Conservation (phyloP, 108 stramenopile genomes). For the Nitzschia sp. region DNA sequence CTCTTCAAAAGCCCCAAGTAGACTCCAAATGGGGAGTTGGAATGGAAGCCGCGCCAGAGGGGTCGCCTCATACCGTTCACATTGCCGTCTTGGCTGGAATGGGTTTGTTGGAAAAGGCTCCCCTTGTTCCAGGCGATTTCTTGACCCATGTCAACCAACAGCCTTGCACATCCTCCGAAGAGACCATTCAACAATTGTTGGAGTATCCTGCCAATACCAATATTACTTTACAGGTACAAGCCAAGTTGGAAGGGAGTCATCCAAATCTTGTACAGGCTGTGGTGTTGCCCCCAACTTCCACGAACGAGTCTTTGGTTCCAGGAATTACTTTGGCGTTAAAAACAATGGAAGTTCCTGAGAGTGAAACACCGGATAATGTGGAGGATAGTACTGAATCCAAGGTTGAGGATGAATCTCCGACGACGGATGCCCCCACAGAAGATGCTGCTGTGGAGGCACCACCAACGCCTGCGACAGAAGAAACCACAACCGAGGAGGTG, state of each 20-base stretch:
- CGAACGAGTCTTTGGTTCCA: conserved; percentile 14
- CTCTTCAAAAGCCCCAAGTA: conserved; percentile 24
- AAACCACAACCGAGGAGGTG: not conserved
- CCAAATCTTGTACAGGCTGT: conserved; percentile 29
- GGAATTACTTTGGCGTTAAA: not conserved
- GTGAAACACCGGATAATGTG: not conserved
- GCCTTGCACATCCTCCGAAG: conserved; percentile 12
- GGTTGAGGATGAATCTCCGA: not conserved
- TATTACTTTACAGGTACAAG: conserved; percentile 24
- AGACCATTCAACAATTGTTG: conserved; percentile 24
- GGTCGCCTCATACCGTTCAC: conserved; percentile 3
- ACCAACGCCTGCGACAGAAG: not conserved
- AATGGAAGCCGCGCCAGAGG: conserved; percentile 10
- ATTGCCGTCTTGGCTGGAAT: conserved; percentile 28
- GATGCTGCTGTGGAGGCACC: not conserved
- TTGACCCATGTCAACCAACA: conserved; percentile 32
- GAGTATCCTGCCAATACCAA: conserved; percentile 5
- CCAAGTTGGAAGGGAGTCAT: conserved; percentile 18
- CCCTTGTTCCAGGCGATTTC: conserved; percentile 35
- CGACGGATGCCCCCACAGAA: not conserved
- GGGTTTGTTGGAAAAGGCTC: conserved; percentile 15
- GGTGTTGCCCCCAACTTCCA: conserved; percentile 17
- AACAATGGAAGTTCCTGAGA: not conserved
- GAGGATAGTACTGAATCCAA: not conserved
- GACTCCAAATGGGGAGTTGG: conserved; percentile 41